These are phyloP conservation scores for Beta vulgaris DNA, from an alignment of 148 eudicot species.

Conservation along the genomic window DNA sequence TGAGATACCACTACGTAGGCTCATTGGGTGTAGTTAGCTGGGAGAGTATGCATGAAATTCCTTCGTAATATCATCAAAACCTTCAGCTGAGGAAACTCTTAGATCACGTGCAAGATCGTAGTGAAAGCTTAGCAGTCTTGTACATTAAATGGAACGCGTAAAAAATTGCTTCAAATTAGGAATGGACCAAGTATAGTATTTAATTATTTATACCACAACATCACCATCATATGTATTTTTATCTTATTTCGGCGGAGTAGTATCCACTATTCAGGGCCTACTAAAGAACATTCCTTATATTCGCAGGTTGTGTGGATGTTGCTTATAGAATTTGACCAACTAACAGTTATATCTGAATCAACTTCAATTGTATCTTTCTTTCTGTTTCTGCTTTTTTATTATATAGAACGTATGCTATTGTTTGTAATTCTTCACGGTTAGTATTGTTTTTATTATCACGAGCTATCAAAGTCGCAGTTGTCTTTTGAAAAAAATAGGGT, in stretches of 20 bases:
- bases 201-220: background rate
- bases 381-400: background rate
- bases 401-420: background rate
- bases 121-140: background rate
- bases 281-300: background rate
- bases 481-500: too few relatives aligned
- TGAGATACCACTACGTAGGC: background rate
- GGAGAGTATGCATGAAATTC: background rate
- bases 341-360: background rate
- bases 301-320: background rate
- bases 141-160: conserved; percentile 7
- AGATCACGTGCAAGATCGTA: background rate
- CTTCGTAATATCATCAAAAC: background rate
- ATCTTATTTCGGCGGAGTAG: background rate
- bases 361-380: background rate
- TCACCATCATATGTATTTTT: background rate
- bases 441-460: background rate
- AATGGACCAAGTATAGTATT: too few relatives aligned
- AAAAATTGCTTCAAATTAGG: background rate
- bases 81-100: conserved; percentile 5
- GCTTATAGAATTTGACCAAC: background rate
- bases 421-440: background rate
- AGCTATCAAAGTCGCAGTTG: background rate
- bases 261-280: background rate
- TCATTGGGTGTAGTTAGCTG: background rate